Evolutionary conservation across 495 filamentous ascomycete species (phyloP), one percentile per base, ranked within the genome.

Genomic region (Jackrogersella multiformis): DNA sequence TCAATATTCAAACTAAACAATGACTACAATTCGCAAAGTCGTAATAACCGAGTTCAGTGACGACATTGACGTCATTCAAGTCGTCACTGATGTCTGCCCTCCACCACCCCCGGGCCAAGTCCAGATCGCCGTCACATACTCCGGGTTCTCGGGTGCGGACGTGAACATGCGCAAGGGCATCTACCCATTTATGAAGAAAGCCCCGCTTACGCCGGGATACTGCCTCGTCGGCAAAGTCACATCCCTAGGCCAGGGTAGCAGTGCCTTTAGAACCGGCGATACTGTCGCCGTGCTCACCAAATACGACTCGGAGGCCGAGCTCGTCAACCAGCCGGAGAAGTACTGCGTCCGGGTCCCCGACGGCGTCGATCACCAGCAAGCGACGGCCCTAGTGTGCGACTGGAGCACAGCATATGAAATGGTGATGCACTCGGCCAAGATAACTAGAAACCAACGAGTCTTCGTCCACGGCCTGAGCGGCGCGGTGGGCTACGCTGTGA

Each of bases 401-500:
- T 81, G 79, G 79, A 74, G 61, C 38, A 78, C 80, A 1, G 78
- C 77, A 4, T 80, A 77, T 60, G 73, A 73, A 8, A 82, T 82
- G 80, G 75, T 80, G 0, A 49, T 64, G 24, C 73, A 68, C 42
- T 20, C 59, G 5, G 79, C 76, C 7, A 72, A 77, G 20, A 77
- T 82, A 0, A 24, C 63, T 5, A 32, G 52, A 5, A 78, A 77
- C 13, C 77, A 79, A 45, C 66, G 68, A 24, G 79, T 81, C n/a
- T 81, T 82, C 63, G 59, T 82, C 10, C 80, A 82, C 64, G 80
- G 80, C 4, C 67, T 80, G 23, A 79, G 76, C 59, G 80, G 80
- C 7, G 75, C 79, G 5, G 79, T 81, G 0, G 79, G 80, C 32
- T 73, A 67, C 45, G 80, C 73, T n/a, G 8, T 76, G 18, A 57